These are phyloP conservation scores for Chlamydomonas eustigma DNA, from an alignment of 139 green algal species.

Conservation along the genomic window DNA sequence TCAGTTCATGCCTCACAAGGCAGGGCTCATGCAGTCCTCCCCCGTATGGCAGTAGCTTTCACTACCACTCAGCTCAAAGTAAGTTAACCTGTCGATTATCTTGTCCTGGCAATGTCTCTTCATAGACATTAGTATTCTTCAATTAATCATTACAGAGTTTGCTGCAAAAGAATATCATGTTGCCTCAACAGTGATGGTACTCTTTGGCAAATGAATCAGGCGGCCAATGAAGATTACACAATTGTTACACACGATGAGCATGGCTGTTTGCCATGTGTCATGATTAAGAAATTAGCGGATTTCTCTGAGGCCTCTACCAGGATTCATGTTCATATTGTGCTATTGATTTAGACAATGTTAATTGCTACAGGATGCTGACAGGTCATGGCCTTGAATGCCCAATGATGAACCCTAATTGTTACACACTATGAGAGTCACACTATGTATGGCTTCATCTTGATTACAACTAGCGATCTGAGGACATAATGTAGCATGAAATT, in stretches of 20 bases:
- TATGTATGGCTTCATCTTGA: conserved; percentile 18
- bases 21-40: conserved; percentile 30
- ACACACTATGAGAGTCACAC: conserved; percentile 25
- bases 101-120: neutral
- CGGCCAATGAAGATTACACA: conserved; percentile 23
- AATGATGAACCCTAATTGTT: conserved; percentile 16
- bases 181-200: neutral
- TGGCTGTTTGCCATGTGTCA: too few relatives aligned
- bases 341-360: too few relatives aligned
- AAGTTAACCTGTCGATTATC: neutral
- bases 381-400: neutral
- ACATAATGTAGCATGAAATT: conserved; percentile 5
- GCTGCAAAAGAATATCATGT: neutral
- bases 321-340: too few relatives aligned
- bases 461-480: conserved; percentile 41
- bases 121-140: neutral
- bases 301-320: too few relatives aligned
- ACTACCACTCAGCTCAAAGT: conserved; percentile 48
- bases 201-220: neutral
- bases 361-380: neutral
- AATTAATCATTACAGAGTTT: neutral
- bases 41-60: conserved; percentile 49
- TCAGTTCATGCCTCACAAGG: conserved; percentile 6
- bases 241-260: conserved; percentile 44
- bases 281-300: too few relatives aligned